Percentiles rank a stretch among this genome's conserved stretches.
Conservation (phyloP, 176 grass and related monocot genomes). For the Canna indica region DNA sequence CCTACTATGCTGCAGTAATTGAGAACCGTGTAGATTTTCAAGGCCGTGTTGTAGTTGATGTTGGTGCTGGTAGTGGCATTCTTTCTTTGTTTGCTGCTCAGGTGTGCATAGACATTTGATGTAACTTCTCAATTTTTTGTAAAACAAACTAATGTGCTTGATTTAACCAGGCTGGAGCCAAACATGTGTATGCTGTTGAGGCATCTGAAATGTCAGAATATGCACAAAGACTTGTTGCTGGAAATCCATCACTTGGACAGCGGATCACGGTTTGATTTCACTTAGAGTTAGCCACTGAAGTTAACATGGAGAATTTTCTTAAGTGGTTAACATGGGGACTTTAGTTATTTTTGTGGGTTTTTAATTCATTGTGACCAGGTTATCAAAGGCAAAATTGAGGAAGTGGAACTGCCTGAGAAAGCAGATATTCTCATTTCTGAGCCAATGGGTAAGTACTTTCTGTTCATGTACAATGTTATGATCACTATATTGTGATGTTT, state of each 20-base stretch:
- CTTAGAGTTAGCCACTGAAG: constrained; percentile 18
- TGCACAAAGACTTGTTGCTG: constrained; percentile 72
- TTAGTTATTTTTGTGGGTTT: constrained; percentile 8
- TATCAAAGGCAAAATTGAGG: constrained; percentile 96
- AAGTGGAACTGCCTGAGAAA: constrained; percentile 96
- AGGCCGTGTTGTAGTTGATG: constrained; percentile 89
- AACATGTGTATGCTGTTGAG: constrained; percentile 95
- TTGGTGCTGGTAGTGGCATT: constrained; percentile 99
- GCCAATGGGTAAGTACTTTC: constrained; percentile 69
- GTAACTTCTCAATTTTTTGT: constrained; percentile 6
- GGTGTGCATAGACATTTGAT: constrained; percentile 33
- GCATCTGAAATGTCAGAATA: constrained; percentile 98
- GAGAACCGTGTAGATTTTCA: constrained; percentile 83
- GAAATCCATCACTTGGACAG: constrained; percentile 77
- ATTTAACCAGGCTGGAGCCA: constrained; percentile 77
- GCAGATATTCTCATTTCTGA: constrained; percentile 97
- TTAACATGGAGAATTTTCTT: constrained; percentile 2
- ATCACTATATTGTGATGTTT: neutral
- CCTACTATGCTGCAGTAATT: constrained; percentile 96
- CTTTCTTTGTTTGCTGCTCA: constrained; percentile 98
- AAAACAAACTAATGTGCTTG: constrained; percentile 3
- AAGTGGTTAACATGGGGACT: neutral
- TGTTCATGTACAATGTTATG: neutral
- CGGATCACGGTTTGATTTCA: constrained; percentile 82
- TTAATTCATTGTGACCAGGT: constrained; percentile 36